A percentile compares a stretch with the other conserved stretches of the same genome.
phyloP scores from a whole-genome alignment of 78 protist species.

The Tieghemostelium lacteum region DNA sequence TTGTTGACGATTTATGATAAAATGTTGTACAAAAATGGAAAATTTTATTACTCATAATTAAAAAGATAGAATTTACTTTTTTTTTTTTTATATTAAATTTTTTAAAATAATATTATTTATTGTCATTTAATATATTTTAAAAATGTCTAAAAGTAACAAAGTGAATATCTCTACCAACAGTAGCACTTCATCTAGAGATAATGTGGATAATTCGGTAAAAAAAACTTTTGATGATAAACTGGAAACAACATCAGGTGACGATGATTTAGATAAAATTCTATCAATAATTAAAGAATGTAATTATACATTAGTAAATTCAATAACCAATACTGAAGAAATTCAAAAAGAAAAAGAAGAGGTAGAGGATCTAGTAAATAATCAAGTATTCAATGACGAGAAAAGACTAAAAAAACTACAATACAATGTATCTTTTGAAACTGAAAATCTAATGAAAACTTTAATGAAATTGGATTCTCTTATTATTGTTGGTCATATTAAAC shows the following conservation, averaged over 20 bases:
- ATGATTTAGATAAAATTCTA: constrained; percentile 4
- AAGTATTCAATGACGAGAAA: background rate
- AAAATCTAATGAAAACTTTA: constrained; percentile 30
- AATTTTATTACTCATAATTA: too few species aligned
- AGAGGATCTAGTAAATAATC: background rate
- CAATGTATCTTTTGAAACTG: constrained; percentile 28
- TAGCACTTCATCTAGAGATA: background rate
- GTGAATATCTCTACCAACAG: background rate
- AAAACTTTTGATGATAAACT: background rate
- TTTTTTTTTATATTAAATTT: too few species aligned
- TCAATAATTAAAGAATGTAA: constrained; percentile 37
- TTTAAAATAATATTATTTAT: too few species aligned
- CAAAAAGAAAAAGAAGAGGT: constrained; percentile 44
- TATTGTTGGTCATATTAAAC: constrained; percentile 36
- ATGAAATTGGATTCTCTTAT: constrained; percentile 25
- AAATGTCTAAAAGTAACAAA: background rate
- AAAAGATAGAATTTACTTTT: too few species aligned
- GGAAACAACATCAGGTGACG: background rate
- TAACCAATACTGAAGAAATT: constrained; percentile 27
- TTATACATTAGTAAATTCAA: constrained; percentile 56
- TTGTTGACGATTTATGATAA: too few species aligned
- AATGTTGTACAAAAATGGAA: too few species aligned
- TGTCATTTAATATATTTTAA: too few species aligned
- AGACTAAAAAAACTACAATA: constrained; percentile 18
- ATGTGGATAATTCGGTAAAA: background rate